These are phyloP conservation scores for Triticum monococcum DNA, from an alignment of 176 grass and related monocot genomes.

Conservation along the genomic window DNA sequence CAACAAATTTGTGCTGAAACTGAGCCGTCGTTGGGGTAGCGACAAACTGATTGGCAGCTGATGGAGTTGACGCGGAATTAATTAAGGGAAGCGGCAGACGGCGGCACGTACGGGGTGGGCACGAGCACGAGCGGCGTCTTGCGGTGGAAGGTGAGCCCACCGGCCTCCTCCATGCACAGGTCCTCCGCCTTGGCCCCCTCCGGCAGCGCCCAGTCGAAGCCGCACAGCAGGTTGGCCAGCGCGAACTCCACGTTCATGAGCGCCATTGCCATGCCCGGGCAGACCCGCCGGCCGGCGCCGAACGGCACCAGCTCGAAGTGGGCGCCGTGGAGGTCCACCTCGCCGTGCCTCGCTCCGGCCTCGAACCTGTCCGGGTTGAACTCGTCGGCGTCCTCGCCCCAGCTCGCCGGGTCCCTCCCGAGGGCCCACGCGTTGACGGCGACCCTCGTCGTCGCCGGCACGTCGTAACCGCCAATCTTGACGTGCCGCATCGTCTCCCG, in stretches of 20 bases:
- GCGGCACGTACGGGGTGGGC: background rate
- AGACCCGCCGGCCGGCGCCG: slow-evolving; percentile 23
- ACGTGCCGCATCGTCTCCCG: slow-evolving; percentile 14
- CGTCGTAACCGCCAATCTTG: slow-evolving; percentile 25
- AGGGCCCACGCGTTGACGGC: slow-evolving; percentile 18
- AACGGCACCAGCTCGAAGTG: slow-evolving; percentile 34
- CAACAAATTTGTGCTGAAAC: too few species aligned
- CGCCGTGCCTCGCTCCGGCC: background rate
- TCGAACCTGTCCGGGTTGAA: slow-evolving; percentile 48
- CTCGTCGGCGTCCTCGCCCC: slow-evolving; percentile 31
- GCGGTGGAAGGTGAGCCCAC: slow-evolving; percentile 1
- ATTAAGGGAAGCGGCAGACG: background rate
- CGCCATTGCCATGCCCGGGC: slow-evolving; percentile 3
- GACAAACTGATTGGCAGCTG: too few species aligned
- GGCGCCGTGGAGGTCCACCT: background rate
- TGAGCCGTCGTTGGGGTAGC: too few species aligned
- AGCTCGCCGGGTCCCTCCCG: slow-evolving; percentile 40
- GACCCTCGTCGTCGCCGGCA: slow-evolving; percentile 29
- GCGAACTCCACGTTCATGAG: background rate
- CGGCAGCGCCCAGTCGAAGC: slow-evolving; percentile 13
- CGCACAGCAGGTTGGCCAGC: background rate
- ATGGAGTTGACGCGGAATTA: background rate
- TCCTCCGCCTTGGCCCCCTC: background rate
- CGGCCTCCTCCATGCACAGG: slow-evolving; percentile 1
- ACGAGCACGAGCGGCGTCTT: background rate